A percentile compares a stretch with the other conserved stretches of the same genome.
phyloP scores from a whole-genome alignment of 83 land plant genomes.

The Larix sibirica region DNA sequence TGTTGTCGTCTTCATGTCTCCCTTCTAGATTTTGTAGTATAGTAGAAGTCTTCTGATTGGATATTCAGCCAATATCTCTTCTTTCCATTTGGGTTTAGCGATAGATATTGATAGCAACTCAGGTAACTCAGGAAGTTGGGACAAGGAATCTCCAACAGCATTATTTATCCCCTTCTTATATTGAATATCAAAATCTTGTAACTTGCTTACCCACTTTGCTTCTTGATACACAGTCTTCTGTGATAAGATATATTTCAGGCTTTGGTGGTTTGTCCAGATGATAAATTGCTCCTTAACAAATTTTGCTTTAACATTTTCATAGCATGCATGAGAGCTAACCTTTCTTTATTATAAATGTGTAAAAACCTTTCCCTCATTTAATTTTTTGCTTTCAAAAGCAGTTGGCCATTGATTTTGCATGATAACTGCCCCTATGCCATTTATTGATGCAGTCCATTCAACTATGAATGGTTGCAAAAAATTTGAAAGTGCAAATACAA shows the following conservation, averaged over 20 bases:
- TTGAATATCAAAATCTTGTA: neutral
- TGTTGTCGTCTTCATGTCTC: no score
- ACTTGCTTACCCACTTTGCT: neutral
- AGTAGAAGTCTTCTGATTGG: neutral
- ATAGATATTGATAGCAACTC: neutral
- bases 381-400: neutral
- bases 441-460: neutral
- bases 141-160: no score
- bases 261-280: neutral
- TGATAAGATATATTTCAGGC: neutral
- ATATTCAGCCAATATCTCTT: neutral
- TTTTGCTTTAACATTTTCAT: neutral
- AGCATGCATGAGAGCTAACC: neutral
- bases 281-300: neutral
- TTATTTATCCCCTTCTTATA: neutral
- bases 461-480: neutral
- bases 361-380: neutral
- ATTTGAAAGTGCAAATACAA: no score
- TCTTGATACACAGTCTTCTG: neutral
- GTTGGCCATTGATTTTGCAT: neutral
- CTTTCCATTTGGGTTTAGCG: neutral
- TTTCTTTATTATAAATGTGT: neutral
- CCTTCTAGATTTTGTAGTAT: neutral
- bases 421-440: neutral
- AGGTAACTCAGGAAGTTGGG: no score